Conservation (phyloP, 495 filamentous ascomycete species). For the Emericellopsis terricola region DNA sequence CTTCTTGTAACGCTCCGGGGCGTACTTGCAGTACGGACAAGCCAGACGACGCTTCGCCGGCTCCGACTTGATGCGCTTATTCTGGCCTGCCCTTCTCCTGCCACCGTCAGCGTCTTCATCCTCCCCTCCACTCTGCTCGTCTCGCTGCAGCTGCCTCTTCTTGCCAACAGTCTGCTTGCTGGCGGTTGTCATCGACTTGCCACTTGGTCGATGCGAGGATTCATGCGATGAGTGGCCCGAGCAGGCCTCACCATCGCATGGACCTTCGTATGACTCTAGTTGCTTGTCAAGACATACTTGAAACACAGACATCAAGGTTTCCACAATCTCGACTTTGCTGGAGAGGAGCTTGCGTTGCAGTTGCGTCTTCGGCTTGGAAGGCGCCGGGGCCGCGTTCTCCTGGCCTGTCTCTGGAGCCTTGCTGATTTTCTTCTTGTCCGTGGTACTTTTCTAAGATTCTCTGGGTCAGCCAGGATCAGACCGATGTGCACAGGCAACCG, state of each 20-base stretch:
- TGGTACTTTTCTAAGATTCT: no score
- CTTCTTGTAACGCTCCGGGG: slow-evolving; percentile 15
- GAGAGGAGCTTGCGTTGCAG: background rate
- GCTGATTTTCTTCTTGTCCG: no score
- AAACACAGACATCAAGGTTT: background rate
- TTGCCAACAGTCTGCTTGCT: background rate
- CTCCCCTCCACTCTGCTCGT: slow-evolving; percentile 10
- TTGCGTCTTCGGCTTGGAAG: no score
- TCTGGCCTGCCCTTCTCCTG: slow-evolving; percentile 3
- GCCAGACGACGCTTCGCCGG: slow-evolving; percentile 13
- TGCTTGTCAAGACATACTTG: background rate
- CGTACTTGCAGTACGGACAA: slow-evolving; percentile 24
- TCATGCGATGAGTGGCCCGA: background rate
- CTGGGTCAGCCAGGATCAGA: no score
- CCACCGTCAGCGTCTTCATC: slow-evolving; percentile 9
- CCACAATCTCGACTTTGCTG: background rate
- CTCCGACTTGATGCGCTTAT: slow-evolving; percentile 10
- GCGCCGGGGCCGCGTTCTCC: no score
- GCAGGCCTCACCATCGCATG: background rate
- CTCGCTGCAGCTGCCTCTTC: slow-evolving; percentile 10
- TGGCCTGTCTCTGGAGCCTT: no score
- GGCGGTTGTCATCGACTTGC: background rate
- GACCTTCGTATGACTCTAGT: background rate
- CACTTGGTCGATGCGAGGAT: slow-evolving; percentile 1
- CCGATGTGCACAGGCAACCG: background rate